Conservation (phyloP, 2,329 filamentous ascomycete genomes). For the Pseudocercospora fuligena region DNA sequence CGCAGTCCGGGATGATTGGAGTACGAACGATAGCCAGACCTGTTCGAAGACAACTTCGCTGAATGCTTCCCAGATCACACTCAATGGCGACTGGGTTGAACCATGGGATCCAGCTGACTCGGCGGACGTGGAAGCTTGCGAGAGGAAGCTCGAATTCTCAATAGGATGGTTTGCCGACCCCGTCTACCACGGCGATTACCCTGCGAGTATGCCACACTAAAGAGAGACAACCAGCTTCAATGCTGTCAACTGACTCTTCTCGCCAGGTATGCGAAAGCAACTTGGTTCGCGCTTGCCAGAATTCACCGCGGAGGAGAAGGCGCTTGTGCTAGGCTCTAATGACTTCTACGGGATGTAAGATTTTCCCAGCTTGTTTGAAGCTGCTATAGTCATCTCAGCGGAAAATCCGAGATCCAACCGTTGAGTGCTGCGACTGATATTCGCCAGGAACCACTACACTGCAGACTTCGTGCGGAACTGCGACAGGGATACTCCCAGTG, state of each 20-base stretch:
- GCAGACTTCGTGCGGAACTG: conserved; percentile 80
- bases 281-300: conserved; percentile 76
- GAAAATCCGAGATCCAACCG: conserved; percentile 12
- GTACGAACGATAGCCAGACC: neutral
- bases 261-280: conserved; percentile 69
- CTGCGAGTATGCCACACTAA: conserved; percentile 59
- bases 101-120: conserved; percentile 82
- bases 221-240: conserved; percentile 2
- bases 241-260: conserved; percentile 14
- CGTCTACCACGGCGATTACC: conserved; percentile 82
- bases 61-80: conserved; percentile 62
- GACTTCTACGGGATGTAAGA: conserved; percentile 83
- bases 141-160: conserved; percentile 83
- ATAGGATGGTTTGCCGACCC: conserved; percentile 90
- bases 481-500: conserved; percentile 59
- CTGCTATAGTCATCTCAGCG: neutral
- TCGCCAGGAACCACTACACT: conserved; percentile 75
- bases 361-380: conserved; percentile 10
- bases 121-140: conserved; percentile 73
- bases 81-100: conserved; percentile 74
- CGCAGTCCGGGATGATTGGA: conserved; percentile 75
- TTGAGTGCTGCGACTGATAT: conserved; percentile 14
- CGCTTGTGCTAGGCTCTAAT: conserved; percentile 81
- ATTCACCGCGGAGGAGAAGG: conserved; percentile 73
- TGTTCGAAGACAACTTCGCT: neutral